Conservation (phyloP, 352 stramenopile species). For the Peronosclerospora sorghi region DNA sequence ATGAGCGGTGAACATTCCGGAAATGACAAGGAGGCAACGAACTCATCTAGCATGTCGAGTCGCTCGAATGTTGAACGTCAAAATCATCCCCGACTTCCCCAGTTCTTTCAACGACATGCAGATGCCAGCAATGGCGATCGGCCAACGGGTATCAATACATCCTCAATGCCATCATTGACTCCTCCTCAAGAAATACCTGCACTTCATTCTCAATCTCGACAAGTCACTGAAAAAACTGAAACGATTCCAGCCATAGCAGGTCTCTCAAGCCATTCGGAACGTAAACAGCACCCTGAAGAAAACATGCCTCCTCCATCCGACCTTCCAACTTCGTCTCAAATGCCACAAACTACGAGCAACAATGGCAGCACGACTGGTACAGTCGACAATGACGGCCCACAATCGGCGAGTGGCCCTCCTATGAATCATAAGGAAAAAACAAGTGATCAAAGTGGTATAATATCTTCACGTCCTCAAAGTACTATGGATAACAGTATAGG, state of each 20-base stretch:
- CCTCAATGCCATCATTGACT: not conserved
- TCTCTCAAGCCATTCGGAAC: not conserved
- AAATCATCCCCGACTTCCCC: constrained; percentile 17
- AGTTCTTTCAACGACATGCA: constrained; percentile 20
- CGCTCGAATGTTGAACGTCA: constrained; percentile 11
- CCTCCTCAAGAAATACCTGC: constrained; percentile 1
- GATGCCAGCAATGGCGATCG: constrained; percentile 8
- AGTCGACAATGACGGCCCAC: constrained; percentile 1
- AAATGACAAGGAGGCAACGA: not conserved
- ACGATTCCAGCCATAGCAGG: not conserved
- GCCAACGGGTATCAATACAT: not conserved
- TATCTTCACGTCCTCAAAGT: not conserved
- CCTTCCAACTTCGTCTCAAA: constrained; percentile 3
- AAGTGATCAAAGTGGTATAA: not conserved
- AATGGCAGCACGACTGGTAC: not conserved
- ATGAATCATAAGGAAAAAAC: constrained; percentile 2
- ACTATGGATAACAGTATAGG: constrained; percentile 10
- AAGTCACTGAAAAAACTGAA: not conserved
- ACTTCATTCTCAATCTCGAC: not conserved
- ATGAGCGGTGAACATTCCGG: constrained; percentile 1
- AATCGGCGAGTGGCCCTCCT: constrained; percentile 1
- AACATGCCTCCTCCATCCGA: constrained; percentile 3
- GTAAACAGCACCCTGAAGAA: constrained; percentile 3
- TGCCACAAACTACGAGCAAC: constrained; percentile 1
- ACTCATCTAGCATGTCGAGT: constrained; percentile 1